Conservation (phyloP, 352 stramenopile genomes). For the Phytophthora chlamydospora region DNA sequence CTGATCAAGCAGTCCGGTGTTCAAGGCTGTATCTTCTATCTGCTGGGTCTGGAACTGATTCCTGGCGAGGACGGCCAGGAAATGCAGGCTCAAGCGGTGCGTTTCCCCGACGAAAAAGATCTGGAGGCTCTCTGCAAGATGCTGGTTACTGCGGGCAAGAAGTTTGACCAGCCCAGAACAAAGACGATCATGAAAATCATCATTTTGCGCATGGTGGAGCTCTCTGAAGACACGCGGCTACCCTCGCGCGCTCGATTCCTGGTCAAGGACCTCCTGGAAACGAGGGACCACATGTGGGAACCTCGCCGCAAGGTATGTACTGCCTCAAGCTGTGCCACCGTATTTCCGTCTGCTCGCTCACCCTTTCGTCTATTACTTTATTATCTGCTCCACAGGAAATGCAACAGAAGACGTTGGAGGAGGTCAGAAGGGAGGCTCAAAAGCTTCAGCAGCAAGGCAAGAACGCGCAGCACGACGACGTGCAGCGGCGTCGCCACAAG, state of each 20-base stretch:
- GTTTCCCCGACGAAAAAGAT: slow-evolving; percentile 85
- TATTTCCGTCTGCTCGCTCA: neutral
- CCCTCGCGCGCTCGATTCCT: slow-evolving; percentile 81
- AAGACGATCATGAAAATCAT: slow-evolving; percentile 88
- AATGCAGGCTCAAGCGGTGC: slow-evolving; percentile 64
- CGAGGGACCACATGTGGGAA: slow-evolving; percentile 88
- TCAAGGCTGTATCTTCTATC: slow-evolving; percentile 80
- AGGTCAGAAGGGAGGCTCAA: slow-evolving; percentile 83
- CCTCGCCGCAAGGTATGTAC: slow-evolving; percentile 67
- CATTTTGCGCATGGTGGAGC: slow-evolving; percentile 84
- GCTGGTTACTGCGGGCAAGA: slow-evolving; percentile 83
- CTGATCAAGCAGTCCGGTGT: slow-evolving; percentile 83
- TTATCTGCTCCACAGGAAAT: slow-evolving; percentile 55
- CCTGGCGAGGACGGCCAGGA: slow-evolving; percentile 47
- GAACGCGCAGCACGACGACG: slow-evolving; percentile 87
- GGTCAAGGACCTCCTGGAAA: slow-evolving; percentile 86
- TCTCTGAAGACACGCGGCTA: slow-evolving; percentile 75
- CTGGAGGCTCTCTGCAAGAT: slow-evolving; percentile 90
- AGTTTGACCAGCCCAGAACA: slow-evolving; percentile 81
- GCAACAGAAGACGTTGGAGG: slow-evolving; percentile 87
- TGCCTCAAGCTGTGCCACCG: neutral
- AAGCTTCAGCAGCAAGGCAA: slow-evolving; percentile 87
- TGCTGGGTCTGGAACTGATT: slow-evolving; percentile 80
- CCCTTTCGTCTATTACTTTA: neutral
- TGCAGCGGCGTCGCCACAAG: slow-evolving; percentile 76